Base-by-base conservation (phyloP, 1,284 basidiomycete genomes). In the Pyrrhoderma lamaoense region DNA sequence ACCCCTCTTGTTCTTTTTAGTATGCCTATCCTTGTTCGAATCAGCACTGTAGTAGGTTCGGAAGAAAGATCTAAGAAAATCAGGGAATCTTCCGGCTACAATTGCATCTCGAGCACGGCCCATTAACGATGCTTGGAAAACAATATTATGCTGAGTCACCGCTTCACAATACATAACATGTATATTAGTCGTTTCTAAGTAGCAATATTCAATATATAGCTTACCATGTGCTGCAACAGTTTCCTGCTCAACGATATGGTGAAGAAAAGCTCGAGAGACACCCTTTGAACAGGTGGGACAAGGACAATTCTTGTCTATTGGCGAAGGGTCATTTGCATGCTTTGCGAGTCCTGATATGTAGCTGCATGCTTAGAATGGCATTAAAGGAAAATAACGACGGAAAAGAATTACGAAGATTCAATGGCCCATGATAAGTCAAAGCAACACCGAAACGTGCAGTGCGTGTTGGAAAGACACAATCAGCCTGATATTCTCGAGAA, bases 371-470 rank as follows among this genome's bases (percentile, higher is more conserved):
- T 25, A 43, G 19, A 18, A 19, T 35, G 45, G 4, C 8, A 22
- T 47, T 35, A 36, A 16, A 36, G 45, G 21, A 27, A 19, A 35
- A 31, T 25, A 22, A 36, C 8, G 47, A 21, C 23, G 3, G 34
- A n/a, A 42, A 43, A 18, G 19, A 67, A 78, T 47, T 58, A 86
- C 87, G 78, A 14, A 92, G 74, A 64, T 92, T 92, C 16, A 93
- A 60, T 8, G 89, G 87, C 0, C 89, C 89, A 14, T 69, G 73
- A 60, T 80, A 79, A 8, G 90, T 92, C 52, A 93, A 64, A 2
- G 89, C 90, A 13, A 93, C 84, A 1, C 89, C 89, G 62, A 93
- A 93, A 19, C 89, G 77, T 21, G 89, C 89, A 0, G 89, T 92
- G 51, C 87, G 75, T 2, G 89, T 93, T 22, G 90, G 89, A 60